Evolutionary conservation across 495 filamentous ascomycete species (phyloP).

Genomic region (Astrothelium macrocarpum): DNA sequence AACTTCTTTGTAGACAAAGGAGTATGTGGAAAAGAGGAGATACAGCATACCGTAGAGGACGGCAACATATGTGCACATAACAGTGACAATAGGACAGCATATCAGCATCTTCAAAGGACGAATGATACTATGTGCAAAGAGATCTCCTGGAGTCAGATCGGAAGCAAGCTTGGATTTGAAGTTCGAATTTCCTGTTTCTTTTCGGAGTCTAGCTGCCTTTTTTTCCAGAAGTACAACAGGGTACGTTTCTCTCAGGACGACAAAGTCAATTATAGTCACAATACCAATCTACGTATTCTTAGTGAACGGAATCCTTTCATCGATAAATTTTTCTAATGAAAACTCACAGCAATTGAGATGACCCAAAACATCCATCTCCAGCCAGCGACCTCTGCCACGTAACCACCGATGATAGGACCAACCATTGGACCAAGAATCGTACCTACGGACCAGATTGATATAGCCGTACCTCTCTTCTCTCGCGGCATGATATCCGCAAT

Average conservation of each 20-base stretch:
- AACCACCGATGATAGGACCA: constrained; percentile 1
- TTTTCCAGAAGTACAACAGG: neutral
- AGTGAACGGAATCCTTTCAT: neutral
- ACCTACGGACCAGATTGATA: constrained; percentile 53
- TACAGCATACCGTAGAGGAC: constrained; percentile 17
- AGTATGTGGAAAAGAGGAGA: constrained; percentile 44
- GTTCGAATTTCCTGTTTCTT: constrained; percentile 8
- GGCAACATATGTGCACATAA: constrained; percentile 1
- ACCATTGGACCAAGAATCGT: constrained; percentile 58
- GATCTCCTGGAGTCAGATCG: neutral
- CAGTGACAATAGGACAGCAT: neutral
- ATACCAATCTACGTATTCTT: constrained; percentile 9
- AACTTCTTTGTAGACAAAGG: constrained; percentile 42
- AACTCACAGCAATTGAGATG: neutral
- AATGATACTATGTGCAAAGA: neutral
- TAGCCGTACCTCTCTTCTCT: constrained; percentile 41
- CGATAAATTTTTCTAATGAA: neutral
- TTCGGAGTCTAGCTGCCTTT: neutral
- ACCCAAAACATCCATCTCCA: constrained; percentile 3
- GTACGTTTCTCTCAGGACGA: constrained; percentile 1
- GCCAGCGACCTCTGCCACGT: neutral
- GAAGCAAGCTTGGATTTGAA: neutral
- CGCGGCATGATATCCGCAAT: constrained; percentile 48
- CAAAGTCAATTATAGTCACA: neutral
- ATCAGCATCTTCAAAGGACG: constrained; percentile 7